phyloP scores from a whole-genome alignment of 2,329 filamentous ascomycete genomes.

The Fonsecaea pedrosoi region DNA sequence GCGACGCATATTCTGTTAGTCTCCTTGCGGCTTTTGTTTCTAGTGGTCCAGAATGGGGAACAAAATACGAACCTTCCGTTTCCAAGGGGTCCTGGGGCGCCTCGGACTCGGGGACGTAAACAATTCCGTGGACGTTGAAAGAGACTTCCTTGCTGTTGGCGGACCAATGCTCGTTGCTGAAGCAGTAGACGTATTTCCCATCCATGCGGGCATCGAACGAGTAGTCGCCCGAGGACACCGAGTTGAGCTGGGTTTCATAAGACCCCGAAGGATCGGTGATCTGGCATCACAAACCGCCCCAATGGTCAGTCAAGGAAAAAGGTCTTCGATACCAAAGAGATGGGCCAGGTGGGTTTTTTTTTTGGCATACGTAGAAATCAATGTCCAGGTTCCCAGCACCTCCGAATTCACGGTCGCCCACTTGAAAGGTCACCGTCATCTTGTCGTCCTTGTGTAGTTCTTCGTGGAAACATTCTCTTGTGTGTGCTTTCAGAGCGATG shows the following conservation, averaged over 20 bases:
- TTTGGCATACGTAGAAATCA: conserved; percentile 88
- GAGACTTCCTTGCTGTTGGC: conserved; percentile 96
- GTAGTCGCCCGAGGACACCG: conserved; percentile 88
- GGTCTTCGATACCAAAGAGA: not conserved
- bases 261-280: conserved; percentile 79
- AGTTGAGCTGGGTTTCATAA: conserved; percentile 80
- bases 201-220: conserved; percentile 85
- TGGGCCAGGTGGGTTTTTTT: not conserved
- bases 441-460: conserved; percentile 88
- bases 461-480: conserved; percentile 98
- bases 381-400: conserved; percentile 93
- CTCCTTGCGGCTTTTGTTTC: not conserved
- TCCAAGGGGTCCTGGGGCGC: conserved; percentile 86
- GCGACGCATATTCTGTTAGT: conserved; percentile 8
- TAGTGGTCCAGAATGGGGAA: not conserved
- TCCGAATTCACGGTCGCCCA: conserved; percentile 94
- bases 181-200: conserved; percentile 95
- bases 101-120: conserved; percentile 92
- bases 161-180: conserved; percentile 98
- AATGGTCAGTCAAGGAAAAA: not conserved
- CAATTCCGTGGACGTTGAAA: conserved; percentile 98
- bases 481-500: conserved; percentile 91
- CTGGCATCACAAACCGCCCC: conserved; percentile 47
- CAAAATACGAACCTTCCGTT: conserved; percentile 69
- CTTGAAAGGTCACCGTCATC: conserved; percentile 99